Base-by-base conservation (phyloP, 306 rosid genomes). In the Lupinus albus region DNA sequence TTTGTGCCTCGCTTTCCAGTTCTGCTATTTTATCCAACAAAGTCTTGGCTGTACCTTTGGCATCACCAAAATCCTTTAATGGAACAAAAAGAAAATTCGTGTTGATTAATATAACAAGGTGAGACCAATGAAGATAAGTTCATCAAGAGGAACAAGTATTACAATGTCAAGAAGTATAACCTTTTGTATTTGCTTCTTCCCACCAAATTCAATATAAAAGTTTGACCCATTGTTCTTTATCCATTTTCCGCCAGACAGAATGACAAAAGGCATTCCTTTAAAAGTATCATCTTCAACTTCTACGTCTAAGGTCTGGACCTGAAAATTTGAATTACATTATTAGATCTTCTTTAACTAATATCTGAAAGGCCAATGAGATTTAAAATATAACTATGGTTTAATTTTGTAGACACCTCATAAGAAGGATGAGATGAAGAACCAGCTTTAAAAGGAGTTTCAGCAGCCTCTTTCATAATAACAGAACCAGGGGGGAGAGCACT, bases 1-100 rank as follows among this genome's bases (percentile, higher is more conserved):
- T 93, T 62, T 93, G 90, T 25, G 99, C 99, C 77, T 90, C 97
- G 47, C 87, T 73, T 82, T 93, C 99, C 92, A 50, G 10, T 16
- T 71, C 72, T 28, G 94, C 99, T 81, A 90, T 93, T 70, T 67
- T 82, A 77, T 88, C 83, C 80, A 93, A 72, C 81, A 93, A 84
- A 64, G 73, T 56, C 89, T 85, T 88, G 20, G 94, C 94, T 62
- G 97, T 90, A 71, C 92, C 94, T 46, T 83, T 86, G 16, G 94
- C 94, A 81, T 85, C 87, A 57, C 83, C 84, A 78, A 54, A 10
- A 80, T 71, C 94, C 99, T 93, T 84, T 68, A 73, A 71, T 38
- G 62, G 72, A 45, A 39, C 45, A 39, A 39, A 39, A 65, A 79
- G 71, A 59, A 71, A 79, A 72, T 54, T 6, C 25, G 52, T 65